These are phyloP conservation scores for Kodamaea plutei DNA, from an alignment of 1,139 yeast species.

Conservation along the genomic window DNA sequence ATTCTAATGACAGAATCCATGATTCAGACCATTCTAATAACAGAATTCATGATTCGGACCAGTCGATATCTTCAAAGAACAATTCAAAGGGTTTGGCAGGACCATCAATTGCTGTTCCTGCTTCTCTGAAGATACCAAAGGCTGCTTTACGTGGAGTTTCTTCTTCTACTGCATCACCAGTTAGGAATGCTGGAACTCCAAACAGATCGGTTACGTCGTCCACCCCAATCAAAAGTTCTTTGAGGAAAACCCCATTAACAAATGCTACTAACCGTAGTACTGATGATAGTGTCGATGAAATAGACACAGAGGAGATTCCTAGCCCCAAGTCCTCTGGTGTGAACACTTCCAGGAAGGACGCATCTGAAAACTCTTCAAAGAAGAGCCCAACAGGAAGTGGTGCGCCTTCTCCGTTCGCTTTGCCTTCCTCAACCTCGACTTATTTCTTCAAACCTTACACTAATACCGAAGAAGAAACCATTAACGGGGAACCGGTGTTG, in stretches of 20 bases:
- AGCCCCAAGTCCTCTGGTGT: not conserved
- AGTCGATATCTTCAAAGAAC: not conserved
- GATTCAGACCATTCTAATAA: too few relatives aligned
- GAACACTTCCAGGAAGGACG: not conserved
- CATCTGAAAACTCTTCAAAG: not conserved
- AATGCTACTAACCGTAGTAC: not conserved
- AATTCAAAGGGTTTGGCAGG: not conserved
- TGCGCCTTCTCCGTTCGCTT: conserved; percentile 40
- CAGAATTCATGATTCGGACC: not conserved
- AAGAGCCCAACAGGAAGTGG: conserved; percentile 1
- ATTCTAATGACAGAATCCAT: too few relatives aligned
- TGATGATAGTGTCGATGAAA: conserved; percentile 3
- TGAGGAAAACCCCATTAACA: conserved; percentile 3
- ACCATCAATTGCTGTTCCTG: not conserved
- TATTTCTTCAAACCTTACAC: conserved; percentile 35
- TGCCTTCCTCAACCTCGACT: conserved; percentile 44
- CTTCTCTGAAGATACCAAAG: not conserved
- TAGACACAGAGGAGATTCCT: conserved; percentile 3
- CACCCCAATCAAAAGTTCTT: not conserved
- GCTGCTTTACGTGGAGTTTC: not conserved
- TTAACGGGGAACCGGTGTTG: conserved; percentile 15
- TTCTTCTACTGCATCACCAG: conserved; percentile 1
- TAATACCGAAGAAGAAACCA: conserved; percentile 9
- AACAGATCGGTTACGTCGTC: not conserved
- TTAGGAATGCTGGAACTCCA: conserved; percentile 2